phyloP scores from a whole-genome alignment of 352 stramenopile genomes.

The Pythium scleroteichum region DNA sequence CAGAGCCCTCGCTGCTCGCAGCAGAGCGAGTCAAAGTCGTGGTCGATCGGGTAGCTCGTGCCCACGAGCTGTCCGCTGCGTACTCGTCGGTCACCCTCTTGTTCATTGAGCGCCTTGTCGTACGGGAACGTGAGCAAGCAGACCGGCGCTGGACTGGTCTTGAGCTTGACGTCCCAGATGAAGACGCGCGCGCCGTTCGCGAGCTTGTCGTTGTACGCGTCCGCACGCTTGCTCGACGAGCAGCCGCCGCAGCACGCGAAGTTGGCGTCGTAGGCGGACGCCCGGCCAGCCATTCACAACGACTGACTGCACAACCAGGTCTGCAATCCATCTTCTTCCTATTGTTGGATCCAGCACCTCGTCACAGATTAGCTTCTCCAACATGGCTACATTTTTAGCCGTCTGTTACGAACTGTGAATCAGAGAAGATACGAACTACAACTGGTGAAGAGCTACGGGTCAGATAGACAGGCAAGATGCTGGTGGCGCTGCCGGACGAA shows the following conservation, averaged over 20 bases:
- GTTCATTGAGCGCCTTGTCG: conserved; percentile 56
- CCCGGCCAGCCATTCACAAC: neutral
- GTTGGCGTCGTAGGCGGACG: conserved; percentile 38
- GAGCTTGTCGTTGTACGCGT: conserved; percentile 54
- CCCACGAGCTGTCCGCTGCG: conserved; percentile 60
- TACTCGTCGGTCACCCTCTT: conserved; percentile 55
- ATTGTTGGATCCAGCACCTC: neutral
- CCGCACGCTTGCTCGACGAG: conserved; percentile 52
- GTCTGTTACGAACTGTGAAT: neutral
- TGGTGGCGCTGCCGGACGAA: conserved; percentile 54
- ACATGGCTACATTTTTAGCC: conserved; percentile 15
- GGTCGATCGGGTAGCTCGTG: conserved; percentile 68
- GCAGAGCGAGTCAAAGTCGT: conserved; percentile 68
- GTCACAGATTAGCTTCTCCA: conserved; percentile 4
- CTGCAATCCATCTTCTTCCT: too few relatives aligned
- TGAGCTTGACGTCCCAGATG: conserved; percentile 70
- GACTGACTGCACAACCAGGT: too few relatives aligned
- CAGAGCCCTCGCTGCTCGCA: conserved; percentile 65
- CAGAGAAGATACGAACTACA: neutral
- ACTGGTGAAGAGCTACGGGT: neutral
- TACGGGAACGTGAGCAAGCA: conserved; percentile 65
- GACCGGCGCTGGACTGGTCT: conserved; percentile 42
- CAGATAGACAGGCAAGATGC: conserved; percentile 26
- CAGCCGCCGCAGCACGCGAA: conserved; percentile 76
- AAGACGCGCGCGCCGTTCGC: conserved; percentile 51